These are phyloP conservation scores for Cutaneotrichosporon sp. DNA, from an alignment of 1,284 basidiomycete species.

Conservation along the genomic window DNA sequence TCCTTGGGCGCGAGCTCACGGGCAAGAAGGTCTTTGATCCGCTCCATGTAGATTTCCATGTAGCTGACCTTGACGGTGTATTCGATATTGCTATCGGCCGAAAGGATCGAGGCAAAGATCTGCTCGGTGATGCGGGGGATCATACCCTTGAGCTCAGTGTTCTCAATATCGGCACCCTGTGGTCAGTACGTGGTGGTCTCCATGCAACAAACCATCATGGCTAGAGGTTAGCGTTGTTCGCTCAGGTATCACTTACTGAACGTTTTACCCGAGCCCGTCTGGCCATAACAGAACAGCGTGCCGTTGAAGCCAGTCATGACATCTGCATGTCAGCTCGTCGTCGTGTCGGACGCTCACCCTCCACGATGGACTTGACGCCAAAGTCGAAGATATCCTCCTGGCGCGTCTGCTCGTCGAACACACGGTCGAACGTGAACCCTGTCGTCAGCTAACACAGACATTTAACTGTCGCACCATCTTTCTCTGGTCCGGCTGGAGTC, in stretches of 20 bases:
- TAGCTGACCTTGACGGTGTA: conserved; percentile 99
- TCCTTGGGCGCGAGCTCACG: conserved; percentile 60
- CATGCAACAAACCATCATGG: conserved; percentile 2
- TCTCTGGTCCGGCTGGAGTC: conserved; percentile 46
- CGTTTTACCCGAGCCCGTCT: conserved; percentile 95
- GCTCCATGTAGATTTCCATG: conserved; percentile 99
- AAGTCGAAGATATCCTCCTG: conserved; percentile 98
- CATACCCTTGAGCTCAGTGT: conserved; percentile 83
- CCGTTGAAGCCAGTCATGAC: conserved; percentile 99
- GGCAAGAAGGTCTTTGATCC: conserved; percentile 89
- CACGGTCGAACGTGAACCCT: conserved; percentile 95
- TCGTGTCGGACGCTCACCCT: conserved; percentile 26
- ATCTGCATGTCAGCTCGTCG: conserved; percentile 55
- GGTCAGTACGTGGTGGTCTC: conserved; percentile 8
- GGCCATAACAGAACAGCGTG: conserved; percentile 96
- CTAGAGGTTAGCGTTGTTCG: not conserved
- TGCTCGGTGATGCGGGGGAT: conserved; percentile 98
- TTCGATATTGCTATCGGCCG: conserved; percentile 90
- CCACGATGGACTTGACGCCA: conserved; percentile 76
- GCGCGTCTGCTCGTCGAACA: conserved; percentile 86
- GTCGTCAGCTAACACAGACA: conserved; percentile 5
- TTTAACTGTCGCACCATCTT: conserved; percentile 31
- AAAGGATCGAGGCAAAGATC: conserved; percentile 95
- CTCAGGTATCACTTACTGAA: conserved; percentile 51
- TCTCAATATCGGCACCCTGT: conserved; percentile 95